Evolutionary conservation across 164 flowering plant genomes (phyloP).

Genomic region (Buxus sempervirens): DNA sequence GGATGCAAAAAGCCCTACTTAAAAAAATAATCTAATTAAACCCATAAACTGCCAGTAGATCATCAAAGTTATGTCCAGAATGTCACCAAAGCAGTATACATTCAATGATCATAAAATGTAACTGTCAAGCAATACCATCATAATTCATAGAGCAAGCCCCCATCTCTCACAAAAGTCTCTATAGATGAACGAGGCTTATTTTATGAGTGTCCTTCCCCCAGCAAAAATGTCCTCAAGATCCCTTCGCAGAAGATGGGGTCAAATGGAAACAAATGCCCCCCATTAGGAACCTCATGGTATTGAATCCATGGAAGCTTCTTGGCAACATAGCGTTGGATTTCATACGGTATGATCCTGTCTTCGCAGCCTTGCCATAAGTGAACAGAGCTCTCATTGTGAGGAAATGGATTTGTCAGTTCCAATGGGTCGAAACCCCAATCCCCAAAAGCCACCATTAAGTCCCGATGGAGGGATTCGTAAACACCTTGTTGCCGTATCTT

Average conservation of each 20-base stretch:
- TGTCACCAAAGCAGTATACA: too few relatives aligned
- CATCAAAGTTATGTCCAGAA: too few relatives aligned
- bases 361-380: conserved; percentile 40
- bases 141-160: too few relatives aligned
- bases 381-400: conserved; percentile 20
- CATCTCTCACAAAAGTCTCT: too few relatives aligned
- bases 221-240: conserved; percentile 49
- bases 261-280: conserved; percentile 35
- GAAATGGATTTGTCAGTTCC: conserved; percentile 32
- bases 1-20: too few relatives aligned
- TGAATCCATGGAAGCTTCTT: conserved; percentile 39
- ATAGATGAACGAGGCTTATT: too few relatives aligned
- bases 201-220: too few relatives aligned
- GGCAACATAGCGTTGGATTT: conserved; percentile 24
- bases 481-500: conserved; percentile 36
- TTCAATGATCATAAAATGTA: too few relatives aligned
- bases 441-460: conserved; percentile 21
- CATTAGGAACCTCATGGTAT: conserved; percentile 43
- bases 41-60: too few relatives aligned
- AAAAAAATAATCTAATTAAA: too few relatives aligned
- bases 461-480: conserved; percentile 13
- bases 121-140: too few relatives aligned
- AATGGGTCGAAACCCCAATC: conserved; percentile 40
- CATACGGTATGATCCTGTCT: conserved; percentile 31
- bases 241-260: conserved; percentile 30